Evolutionary conservation across 2,329 filamentous ascomycete genomes (phyloP).

Genomic region (Pseudogymnoascus destructans): DNA sequence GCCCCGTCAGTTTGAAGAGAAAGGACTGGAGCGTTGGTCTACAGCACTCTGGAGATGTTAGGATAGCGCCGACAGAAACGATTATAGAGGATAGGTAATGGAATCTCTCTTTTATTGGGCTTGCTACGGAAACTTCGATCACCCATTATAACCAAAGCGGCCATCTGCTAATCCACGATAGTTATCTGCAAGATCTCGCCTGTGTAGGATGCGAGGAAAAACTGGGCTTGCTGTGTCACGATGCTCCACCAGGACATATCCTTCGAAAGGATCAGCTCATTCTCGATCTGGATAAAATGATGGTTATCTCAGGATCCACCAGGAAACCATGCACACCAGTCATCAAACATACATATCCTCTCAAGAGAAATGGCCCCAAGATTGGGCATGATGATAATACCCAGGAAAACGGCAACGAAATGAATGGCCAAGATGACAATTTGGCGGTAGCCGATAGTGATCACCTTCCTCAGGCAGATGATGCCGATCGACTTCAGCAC

Average conservation of each 20-base stretch:
- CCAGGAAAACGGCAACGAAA: not conserved
- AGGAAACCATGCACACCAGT: constrained; percentile 14
- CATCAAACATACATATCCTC: not conserved
- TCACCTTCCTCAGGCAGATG: not conserved
- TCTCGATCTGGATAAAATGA: constrained; percentile 19
- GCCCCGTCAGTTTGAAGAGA: constrained; percentile 17
- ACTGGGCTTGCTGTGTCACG: constrained; percentile 23
- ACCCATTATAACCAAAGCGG: not conserved
- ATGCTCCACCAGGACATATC: constrained; percentile 22
- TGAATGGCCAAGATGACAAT: not conserved
- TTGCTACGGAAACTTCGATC: not conserved
- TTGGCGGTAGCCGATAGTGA: not conserved
- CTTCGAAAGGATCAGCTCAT: constrained; percentile 22
- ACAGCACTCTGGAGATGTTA: constrained; percentile 17
- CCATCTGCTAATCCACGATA: constrained; percentile 11
- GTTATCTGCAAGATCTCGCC: constrained; percentile 22
- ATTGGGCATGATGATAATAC: not conserved
- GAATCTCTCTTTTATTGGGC: not conserved
- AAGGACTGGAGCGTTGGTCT: constrained; percentile 16
- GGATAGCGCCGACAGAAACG: constrained; percentile 17
- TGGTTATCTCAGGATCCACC: constrained; percentile 18
- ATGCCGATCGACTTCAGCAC: constrained; percentile 8
- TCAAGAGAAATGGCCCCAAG: constrained; percentile 1
- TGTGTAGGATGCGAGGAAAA: constrained; percentile 20
- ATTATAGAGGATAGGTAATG: constrained; percentile 21